Percentiles rank a stretch among this genome's conserved stretches.
These are phyloP conservation scores for Alternaria conjuncta DNA, from an alignment of 2,329 filamentous ascomycete genomes.

Conservation along the genomic window DNA sequence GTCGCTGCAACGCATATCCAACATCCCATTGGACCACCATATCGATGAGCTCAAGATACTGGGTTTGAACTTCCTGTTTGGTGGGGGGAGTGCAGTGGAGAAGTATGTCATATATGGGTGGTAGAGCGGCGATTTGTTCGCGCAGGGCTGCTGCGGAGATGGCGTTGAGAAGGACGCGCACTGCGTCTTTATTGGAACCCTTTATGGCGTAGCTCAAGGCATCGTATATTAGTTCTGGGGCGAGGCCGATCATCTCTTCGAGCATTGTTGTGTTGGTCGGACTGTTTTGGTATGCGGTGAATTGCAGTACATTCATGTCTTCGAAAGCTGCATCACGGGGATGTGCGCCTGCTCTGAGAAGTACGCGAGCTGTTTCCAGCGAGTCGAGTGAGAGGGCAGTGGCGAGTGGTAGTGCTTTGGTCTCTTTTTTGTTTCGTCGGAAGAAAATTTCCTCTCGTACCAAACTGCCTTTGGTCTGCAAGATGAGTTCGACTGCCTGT, in stretches of 20 bases:
- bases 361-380: conserved; percentile 19
- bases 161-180: conserved; percentile 19
- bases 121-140: conserved; percentile 21
- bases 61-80: conserved; percentile 1
- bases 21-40: conserved; percentile 26
- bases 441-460: conserved; percentile 25
- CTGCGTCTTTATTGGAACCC: conserved; percentile 17
- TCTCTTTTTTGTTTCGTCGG: conserved; percentile 22
- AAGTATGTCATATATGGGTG: conserved; percentile 23
- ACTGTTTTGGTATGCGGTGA: conserved; percentile 18
- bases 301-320: conserved; percentile 24
- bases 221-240: conserved; percentile 23
- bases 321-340: conserved; percentile 26
- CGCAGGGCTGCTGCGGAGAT: conserved; percentile 22
- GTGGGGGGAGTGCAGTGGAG: conserved; percentile 13
- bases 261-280: conserved; percentile 19
- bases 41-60: conserved; percentile 19
- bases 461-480: conserved; percentile 17
- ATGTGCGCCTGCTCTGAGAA: conserved; percentile 23
- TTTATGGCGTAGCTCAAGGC: conserved; percentile 24
- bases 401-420: conserved; percentile 22
- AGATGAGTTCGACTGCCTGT: conserved; percentile 25
- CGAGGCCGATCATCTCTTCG: conserved; percentile 20
- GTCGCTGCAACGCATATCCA: conserved; percentile 14
- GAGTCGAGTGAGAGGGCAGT: conserved; percentile 18